Evolutionary conservation across 768 basidiomycete genomes (phyloP), one percentile per base, ranked within the genome.

Genomic region (Tubosaeta sp.): DNA sequence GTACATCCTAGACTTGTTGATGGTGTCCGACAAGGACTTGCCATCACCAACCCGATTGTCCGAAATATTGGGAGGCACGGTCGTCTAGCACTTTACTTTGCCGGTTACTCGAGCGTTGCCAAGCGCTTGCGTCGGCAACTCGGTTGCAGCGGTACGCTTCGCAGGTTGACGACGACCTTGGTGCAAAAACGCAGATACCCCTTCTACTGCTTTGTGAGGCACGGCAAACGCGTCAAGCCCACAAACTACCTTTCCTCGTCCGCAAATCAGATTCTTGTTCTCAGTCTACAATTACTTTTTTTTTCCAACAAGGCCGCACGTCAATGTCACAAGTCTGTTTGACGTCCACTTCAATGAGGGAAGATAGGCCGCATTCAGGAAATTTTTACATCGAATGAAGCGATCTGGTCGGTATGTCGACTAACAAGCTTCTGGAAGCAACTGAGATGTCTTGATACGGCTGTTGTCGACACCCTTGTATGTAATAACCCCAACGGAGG

Each of bases 361-460:
- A n/a, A 19, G 14, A 34, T 58, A 34, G 54, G 34, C 41, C 52
- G 50, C 39, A 27, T 32, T 43, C 27, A 27, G 22, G n/a, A 39
- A 46, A 42, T n/a, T 25, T 44, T n/a, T 30, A 44, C 44, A 16
- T 34, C 39, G n/a, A 48, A 40, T 30, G 31, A 55, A 38, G 41
- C 16, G 25, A 21, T 43, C 31, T 44, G 38, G 52, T 51, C 32
- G 53, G 31, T 45, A 53, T 44, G 51, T 51, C 46, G 40, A 52
- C 44, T 6, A 36, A 42, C 27, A 46, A 42, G 46, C 18, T 14
- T 39, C 47, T 22, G n/a, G 34, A 36, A 50, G 48, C 36, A 31
- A 49, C 34, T 25, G 32, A 48, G 52, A 30, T 44, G 29, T 25
- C n/a, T 25, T 49, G 27, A 51, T 31, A 27, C 25, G 36, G 32